Conservation (phyloP, 108 stramenopile genomes). For the Pseudonitzschia delicatissima region DNA sequence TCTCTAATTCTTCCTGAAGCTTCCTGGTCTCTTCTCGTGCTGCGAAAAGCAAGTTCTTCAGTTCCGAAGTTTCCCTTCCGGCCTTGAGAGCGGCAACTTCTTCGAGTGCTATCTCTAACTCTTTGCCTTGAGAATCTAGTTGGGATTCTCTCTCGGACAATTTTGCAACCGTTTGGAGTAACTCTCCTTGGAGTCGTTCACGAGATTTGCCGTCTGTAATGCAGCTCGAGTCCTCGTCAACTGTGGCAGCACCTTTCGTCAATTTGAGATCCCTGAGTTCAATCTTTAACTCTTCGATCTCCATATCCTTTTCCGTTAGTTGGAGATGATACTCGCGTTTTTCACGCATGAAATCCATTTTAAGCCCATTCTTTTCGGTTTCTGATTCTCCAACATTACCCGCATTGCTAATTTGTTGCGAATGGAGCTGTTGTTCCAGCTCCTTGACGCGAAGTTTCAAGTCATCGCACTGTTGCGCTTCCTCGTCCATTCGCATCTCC, state of each 20-base stretch:
- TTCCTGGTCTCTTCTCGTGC: not conserved
- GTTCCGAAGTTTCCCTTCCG: not conserved
- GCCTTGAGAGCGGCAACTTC: not conserved
- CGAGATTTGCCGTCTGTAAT: slow-evolving; percentile 12
- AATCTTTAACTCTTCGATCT: slow-evolving; percentile 6
- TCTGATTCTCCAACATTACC: not conserved
- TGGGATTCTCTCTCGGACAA: not conserved
- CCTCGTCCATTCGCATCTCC: slow-evolving; percentile 17
- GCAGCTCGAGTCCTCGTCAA: not conserved
- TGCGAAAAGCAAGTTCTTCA: not conserved
- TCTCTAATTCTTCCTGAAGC: not conserved
- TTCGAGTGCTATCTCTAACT: not conserved
- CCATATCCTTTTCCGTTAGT: not conserved
- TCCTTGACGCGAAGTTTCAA: not conserved
- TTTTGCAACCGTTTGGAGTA: not conserved
- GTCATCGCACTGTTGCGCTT: not conserved
- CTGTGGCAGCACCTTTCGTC: not conserved
- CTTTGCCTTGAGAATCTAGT: not conserved
- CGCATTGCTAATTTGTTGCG: not conserved
- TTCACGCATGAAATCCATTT: not conserved
- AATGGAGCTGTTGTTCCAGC: slow-evolving; percentile 1
- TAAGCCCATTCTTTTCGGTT: not conserved
- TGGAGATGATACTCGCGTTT: not conserved
- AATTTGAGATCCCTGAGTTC: not conserved
- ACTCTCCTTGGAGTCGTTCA: slow-evolving; percentile 17